Conservation (phyloP, 2,329 filamentous ascomycete genomes). For the Colletotrichum caudatum region DNA sequence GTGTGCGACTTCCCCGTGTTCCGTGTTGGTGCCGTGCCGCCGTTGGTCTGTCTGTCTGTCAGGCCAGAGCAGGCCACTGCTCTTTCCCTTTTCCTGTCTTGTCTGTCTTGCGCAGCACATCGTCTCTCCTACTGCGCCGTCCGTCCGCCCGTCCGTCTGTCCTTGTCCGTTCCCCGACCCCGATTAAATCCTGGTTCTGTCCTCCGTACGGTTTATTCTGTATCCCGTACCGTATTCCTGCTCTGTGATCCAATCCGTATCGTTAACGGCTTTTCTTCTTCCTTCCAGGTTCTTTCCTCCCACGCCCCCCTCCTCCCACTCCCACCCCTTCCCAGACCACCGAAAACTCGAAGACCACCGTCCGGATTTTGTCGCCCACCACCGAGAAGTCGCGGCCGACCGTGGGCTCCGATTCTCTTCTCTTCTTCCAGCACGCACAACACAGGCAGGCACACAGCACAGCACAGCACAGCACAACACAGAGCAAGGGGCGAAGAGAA, state of each 20-base stretch:
- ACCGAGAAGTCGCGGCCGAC: slow-evolving; percentile 40
- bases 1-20: slow-evolving; percentile 17
- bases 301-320: background rate
- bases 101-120: too few species aligned
- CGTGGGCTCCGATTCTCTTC: slow-evolving; percentile 33
- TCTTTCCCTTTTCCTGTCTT: too few species aligned
- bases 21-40: slow-evolving; percentile 8
- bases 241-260: background rate
- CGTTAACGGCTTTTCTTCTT: background rate
- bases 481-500: background rate
- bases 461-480: background rate
- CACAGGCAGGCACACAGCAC: background rate
- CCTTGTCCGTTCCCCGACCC: background rate
- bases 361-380: slow-evolving; percentile 39
- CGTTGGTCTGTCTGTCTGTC: slow-evolving; percentile 1
- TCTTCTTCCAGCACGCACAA: background rate
- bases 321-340: slow-evolving; percentile 1
- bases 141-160: too few species aligned
- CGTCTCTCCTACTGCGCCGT: too few species aligned
- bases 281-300: background rate
- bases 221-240: background rate
- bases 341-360: slow-evolving; percentile 31
- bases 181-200: background rate
- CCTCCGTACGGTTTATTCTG: background rate
- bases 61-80: background rate